Base-by-base conservation (phyloP, 164 flowering plant genomes). In the Protea cynaroides region DNA sequence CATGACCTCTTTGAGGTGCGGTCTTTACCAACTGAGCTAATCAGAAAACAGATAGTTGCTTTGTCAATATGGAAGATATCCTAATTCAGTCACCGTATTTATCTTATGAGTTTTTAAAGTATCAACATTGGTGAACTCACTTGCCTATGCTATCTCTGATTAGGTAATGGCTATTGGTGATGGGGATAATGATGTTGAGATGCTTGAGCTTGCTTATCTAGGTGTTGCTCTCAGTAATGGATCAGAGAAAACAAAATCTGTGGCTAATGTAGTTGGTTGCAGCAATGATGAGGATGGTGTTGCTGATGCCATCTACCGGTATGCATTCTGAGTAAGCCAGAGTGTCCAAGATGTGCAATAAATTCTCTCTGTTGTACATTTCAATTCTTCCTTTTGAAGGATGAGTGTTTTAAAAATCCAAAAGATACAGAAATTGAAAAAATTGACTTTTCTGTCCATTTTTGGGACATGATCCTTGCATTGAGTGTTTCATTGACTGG, bases 271-370 rank as follows among this genome's bases (percentile, higher is more conserved):
- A 53, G 76, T 87, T 65, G 96, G 91, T 56, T 58, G 64, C 36
- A 85, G 92, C 84, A 90, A 93, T 40, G 96, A 93, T 50, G 97
- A 93, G 72, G 96, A 93, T 68, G 98, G 96, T n/a, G 98, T 80
- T 0, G 98, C 97, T 22, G 95, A 93, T 76, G 97, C 96, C 25
- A 93, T 90, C n/a, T 89, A 90, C 57, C 82, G 90, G 25, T 89
- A 86, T 72, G 98, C 96, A 53, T 90, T 90, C 73, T 93, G 81
- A 87, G 47, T 56, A 55, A 37, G 29, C 43, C 25, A 18, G 55
- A 47, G 49, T 8, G 9, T 17, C 18, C 22, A 22, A 46, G 24
- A 17, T 61, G 6, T 14, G 18, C 52, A 49, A 29, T 2, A 29
- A 29, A 29, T 49, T 49, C 14, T 49, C 14, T 5, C 15, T 49